Conservation (phyloP, 2,329 filamentous ascomycete species). For the Aspergillus latus region DNA sequence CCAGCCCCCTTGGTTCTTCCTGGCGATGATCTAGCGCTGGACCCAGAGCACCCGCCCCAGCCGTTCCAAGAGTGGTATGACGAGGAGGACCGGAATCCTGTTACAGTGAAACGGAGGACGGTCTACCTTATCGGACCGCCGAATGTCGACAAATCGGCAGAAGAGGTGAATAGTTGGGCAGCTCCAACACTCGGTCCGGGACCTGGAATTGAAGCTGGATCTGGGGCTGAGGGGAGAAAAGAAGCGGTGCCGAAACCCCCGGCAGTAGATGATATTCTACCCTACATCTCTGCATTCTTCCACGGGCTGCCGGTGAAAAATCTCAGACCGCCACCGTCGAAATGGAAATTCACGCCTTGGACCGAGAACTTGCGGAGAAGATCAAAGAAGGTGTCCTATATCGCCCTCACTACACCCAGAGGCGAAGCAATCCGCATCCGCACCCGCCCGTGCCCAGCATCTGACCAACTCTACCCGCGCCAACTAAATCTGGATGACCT, state of each 20-base stretch:
- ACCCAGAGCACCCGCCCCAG: conserved; percentile 55
- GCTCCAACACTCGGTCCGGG: background rate
- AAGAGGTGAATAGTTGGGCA: background rate
- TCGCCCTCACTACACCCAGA: conserved; percentile 49
- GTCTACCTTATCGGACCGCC: conserved; percentile 58
- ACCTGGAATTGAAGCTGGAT: background rate
- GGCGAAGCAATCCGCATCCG: conserved; percentile 51
- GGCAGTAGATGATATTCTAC: conserved; percentile 32
- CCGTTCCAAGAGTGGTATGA: conserved; percentile 54
- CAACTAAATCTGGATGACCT: conserved; percentile 61
- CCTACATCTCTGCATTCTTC: conserved; percentile 54
- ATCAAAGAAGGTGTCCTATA: conserved; percentile 1
- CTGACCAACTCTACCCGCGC: conserved; percentile 46
- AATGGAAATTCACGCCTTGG: conserved; percentile 54
- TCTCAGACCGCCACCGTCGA: conserved; percentile 38
- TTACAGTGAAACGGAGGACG: conserved; percentile 48
- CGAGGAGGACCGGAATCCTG: conserved; percentile 49
- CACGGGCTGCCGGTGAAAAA: conserved; percentile 53
- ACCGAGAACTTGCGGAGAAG: background rate
- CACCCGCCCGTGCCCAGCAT: conserved; percentile 43
- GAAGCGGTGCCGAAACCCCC: background rate
- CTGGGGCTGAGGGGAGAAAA: no score
- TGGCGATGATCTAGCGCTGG: conserved; percentile 57
- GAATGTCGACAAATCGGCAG: conserved; percentile 24
- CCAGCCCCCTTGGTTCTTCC: conserved; percentile 62